Percentiles rank a stretch among this genome's conserved stretches.
phyloP scores from a whole-genome alignment of 371 early-diverging fungal species.

The Mortierella sp. region DNA sequence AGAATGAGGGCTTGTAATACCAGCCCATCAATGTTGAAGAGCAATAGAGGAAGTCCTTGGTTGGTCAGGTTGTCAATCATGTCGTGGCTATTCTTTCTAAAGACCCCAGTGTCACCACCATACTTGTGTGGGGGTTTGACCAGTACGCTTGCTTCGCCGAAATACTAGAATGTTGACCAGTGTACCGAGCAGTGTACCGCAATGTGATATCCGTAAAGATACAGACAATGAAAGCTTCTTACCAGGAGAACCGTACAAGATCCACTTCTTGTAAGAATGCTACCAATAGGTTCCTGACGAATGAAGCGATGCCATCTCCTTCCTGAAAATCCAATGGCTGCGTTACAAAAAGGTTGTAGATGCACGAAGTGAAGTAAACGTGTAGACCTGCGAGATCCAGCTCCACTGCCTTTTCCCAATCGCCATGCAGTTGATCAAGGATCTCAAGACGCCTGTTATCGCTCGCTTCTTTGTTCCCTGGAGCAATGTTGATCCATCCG shows the following conservation, averaged over 20 bases:
- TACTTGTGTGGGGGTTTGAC: constrained; percentile 25
- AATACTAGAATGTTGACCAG: constrained; percentile 24
- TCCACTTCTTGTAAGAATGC: constrained; percentile 36
- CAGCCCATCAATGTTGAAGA: constrained; percentile 38
- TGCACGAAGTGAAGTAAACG: constrained; percentile 20
- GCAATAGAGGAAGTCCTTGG: constrained; percentile 24
- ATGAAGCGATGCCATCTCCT: constrained; percentile 38
- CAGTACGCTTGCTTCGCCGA: constrained; percentile 33
- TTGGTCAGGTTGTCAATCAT: constrained; percentile 35
- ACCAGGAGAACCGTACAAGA: constrained; percentile 40
- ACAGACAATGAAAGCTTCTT: constrained; percentile 33
- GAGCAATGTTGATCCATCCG: constrained; percentile 21
- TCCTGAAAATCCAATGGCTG: constrained; percentile 39
- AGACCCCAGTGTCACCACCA: constrained; percentile 35
- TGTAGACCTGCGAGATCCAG: constrained; percentile 22
- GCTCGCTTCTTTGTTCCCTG: constrained; percentile 27
- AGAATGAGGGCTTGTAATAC: constrained; percentile 27
- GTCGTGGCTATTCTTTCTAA: constrained; percentile 39
- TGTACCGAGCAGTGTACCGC: no score
- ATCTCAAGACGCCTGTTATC: constrained; percentile 19
- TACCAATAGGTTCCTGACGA: constrained; percentile 28
- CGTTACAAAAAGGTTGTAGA: constrained; percentile 28
- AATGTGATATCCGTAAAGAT: constrained; percentile 19
- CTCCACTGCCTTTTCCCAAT: constrained; percentile 26
- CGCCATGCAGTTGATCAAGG: constrained; percentile 14